Base-by-base conservation (phyloP, 495 filamentous ascomycete genomes). In the Monascus purpureus region DNA sequence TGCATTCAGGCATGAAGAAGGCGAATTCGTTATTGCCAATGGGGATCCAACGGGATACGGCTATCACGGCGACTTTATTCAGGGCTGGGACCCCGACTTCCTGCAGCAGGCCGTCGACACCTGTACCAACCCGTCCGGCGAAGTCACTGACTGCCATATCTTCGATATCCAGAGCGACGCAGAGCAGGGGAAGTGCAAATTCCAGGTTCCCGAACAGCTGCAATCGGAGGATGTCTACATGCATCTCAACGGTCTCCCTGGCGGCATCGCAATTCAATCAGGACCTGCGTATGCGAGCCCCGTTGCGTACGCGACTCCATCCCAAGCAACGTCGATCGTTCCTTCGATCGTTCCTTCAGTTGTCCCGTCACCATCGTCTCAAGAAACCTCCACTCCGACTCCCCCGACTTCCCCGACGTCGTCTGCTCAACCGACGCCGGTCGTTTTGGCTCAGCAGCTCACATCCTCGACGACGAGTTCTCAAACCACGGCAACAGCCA, bases 21-120 rank as follows among this genome's bases (percentile, higher is more conserved):
- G 88, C 28, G 49, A 75, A 29, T 93, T 93, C 41, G 63, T 86
- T n/a, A 55, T 93, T 24, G 63, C 83, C 9, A 84, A 86, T 40
- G 86, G 85, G 35, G 88, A 96, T 43, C 70, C 73, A 13, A 76
- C 75, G 35, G 84, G 84, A 25, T 86, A 63, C 35, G 82, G 82
- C 12, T 85, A 84, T 43, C 85, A 93, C 42, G 85, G 69, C 17
- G 85, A 93, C 47, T 92, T 92, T 56, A 80, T 92, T 43, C 70
- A 61, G 28, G 85, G 79, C 23, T 93, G 85, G 85, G 70, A 86
- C 14, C 46, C 49, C 3, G 56, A 52, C 15, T 35, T 58, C 28
- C 48, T 64, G n/a, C 49, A 61, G 27, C 9, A 60, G 20, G 63
- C 62, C 16, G 45, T 63, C n/a, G 37, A 65, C 9, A 43, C 48